phyloP scores from a whole-genome alignment of 176 grass and related monocot species.

The Dendrocalamus sinicus region DNA sequence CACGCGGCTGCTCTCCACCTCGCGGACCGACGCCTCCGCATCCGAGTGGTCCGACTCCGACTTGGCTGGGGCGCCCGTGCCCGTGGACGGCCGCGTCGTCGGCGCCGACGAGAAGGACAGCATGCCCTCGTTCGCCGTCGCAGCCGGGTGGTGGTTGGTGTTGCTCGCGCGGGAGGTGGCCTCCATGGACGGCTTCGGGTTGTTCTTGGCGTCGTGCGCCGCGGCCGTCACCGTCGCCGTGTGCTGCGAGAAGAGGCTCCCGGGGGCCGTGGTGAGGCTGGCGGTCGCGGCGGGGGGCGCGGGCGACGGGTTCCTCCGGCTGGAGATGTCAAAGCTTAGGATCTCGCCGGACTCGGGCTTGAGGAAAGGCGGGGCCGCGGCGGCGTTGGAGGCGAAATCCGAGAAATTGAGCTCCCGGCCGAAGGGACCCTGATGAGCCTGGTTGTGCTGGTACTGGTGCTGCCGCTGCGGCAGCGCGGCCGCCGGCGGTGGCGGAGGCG shows the following conservation, averaged over 20 bases:
- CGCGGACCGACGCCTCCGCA: conserved; percentile 76
- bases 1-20: conserved; percentile 93
- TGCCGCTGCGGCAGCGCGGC: conserved; percentile 25
- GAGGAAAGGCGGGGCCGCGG: conserved; percentile 54
- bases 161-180: conserved; percentile 82
- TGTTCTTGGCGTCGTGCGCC: conserved; percentile 50
- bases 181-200: conserved; percentile 78
- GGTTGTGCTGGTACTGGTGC: conserved; percentile 39
- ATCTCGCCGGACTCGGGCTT: conserved; percentile 88
- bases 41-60: conserved; percentile 94
- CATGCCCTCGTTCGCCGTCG: conserved; percentile 70
- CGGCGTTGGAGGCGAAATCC: conserved; percentile 63
- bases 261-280: conserved; percentile 54
- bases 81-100: conserved; percentile 52
- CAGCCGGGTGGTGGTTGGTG: conserved; percentile 61
- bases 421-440: conserved; percentile 44
- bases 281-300: conserved; percentile 47
- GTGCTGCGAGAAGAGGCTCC: conserved; percentile 82
- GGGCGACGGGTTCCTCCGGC: conserved; percentile 67
- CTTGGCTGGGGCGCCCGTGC: conserved; percentile 59
- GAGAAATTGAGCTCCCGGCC: conserved; percentile 87
- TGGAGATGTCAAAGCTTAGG: conserved; percentile 68
- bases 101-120: conserved; percentile 86
- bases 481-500: conserved; percentile 30
- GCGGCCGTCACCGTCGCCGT: conserved; percentile 48